Evolutionary conservation across 2,329 filamentous ascomycete genomes (phyloP), one percentile per base, ranked within the genome.

Genomic region (Zasmidium cellare): DNA sequence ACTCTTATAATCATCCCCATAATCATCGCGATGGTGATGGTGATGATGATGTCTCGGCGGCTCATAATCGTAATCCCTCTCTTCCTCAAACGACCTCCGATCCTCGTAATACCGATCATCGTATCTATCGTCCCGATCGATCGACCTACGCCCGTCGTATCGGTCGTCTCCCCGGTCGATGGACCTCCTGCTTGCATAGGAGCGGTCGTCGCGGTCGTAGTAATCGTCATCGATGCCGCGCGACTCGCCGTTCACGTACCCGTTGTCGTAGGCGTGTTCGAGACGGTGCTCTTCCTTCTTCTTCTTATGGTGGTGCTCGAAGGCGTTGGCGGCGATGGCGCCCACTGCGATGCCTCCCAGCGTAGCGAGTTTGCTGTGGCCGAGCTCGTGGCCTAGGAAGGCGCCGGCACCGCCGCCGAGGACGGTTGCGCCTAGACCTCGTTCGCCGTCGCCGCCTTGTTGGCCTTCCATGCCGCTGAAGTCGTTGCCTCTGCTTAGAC

Each of bases 231-330:
- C 45, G 9, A 47, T 47, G 19, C 46, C 46, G 7, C 46, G 18
- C 23, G 46, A 49, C 22, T 28, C 25, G 7, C 25, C 45, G 23
- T 44, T 24, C 19, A 45, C 25, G n/a, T 49, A 48, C 14, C 46
- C 53, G 11, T 41, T 45, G 22, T 50, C 53, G 31, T 50, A 55
- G 25, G 46, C 53, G 2, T 35, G 46, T 23, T 49, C 35, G n/a
- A 25, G n/a, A 14, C 48, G 46, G 12, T 20, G 12, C 31, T 55
- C 53, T n/a, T 41, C 25, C 53, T 55, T 55, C 53, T 55, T 55
- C 53, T 51, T 55, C 46, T 55, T 38, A 25, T 55, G 53, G 41
- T 55, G 53, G 24, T 55, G 53, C 46, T 55, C 53, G 11, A 41
- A 45, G 20, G 25, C 35, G 28, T 55, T 50, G 6, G 53, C 46